Evolutionary conservation across 345 rosid genomes (phyloP).

Genomic region (Gossypium sturtianum): DNA sequence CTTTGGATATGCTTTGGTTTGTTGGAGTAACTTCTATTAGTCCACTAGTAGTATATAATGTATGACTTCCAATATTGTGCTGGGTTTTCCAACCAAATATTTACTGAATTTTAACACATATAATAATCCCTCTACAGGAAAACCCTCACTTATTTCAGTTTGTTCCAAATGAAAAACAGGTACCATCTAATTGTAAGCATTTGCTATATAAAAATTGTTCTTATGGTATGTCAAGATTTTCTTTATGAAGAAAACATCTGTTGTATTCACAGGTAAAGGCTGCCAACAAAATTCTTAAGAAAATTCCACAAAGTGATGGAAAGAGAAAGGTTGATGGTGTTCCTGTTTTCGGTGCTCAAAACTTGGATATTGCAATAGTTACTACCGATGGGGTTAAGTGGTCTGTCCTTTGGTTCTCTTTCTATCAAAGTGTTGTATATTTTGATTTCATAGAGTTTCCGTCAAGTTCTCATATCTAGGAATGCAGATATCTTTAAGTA

Average conservation of each 20-base stretch:
- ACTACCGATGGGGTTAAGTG: slow-evolving; percentile 86
- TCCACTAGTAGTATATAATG: neutral
- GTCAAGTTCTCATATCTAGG: neutral
- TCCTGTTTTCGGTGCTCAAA: slow-evolving; percentile 89
- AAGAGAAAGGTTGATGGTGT: slow-evolving; percentile 72
- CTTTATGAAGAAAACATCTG: neutral
- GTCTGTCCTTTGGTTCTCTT: slow-evolving; percentile 30
- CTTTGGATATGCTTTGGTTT: neutral
- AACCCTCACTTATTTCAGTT: slow-evolving; percentile 88
- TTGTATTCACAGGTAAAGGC: slow-evolving; percentile 63
- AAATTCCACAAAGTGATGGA: slow-evolving; percentile 45
- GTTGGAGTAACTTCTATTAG: neutral
- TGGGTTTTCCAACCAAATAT: neutral
- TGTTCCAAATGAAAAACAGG: slow-evolving; percentile 96
- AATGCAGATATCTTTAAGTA: neutral
- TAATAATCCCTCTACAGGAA: slow-evolving; percentile 46
- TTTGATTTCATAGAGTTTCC: neutral
- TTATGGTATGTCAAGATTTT: neutral
- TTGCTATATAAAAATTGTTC: neutral
- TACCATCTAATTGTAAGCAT: slow-evolving; percentile 15
- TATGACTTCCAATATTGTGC: neutral
- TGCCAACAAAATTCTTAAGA: slow-evolving; percentile 78
- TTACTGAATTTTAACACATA: neutral
- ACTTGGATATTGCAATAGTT: slow-evolving; percentile 95
- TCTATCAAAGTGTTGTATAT: neutral